Evolutionary conservation across 108 stramenopile species (phyloP).

Genomic region (Asterionellopsis glacialis): DNA sequence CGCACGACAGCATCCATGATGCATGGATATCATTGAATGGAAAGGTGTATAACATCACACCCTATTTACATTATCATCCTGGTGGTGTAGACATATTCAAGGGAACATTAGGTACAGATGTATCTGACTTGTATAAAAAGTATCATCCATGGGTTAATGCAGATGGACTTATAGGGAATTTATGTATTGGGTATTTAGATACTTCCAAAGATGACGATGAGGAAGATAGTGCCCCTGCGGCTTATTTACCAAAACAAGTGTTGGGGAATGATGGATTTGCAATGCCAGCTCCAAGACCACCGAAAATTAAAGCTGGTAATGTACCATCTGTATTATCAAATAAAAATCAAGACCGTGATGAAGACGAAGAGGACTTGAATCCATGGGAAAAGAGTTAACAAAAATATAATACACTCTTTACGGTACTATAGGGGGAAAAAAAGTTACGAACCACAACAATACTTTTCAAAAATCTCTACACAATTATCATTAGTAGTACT

Average conservation of each 20-base stretch:
- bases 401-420: too few relatives aligned
- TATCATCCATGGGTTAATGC: conserved; percentile 88
- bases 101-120: conserved; percentile 71
- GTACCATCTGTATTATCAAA: neutral
- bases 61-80: conserved; percentile 95
- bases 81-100: conserved; percentile 83
- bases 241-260: neutral
- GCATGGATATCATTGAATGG: conserved; percentile 85
- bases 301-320: neutral
- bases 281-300: conserved; percentile 4
- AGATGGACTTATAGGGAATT: conserved; percentile 45
- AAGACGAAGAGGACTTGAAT: neutral
- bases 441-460: too few relatives aligned
- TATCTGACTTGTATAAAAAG: conserved; percentile 85
- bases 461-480: too few relatives aligned
- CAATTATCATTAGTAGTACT: too few relatives aligned
- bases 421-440: too few relatives aligned
- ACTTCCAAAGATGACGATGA: neutral
- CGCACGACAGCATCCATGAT: conserved; percentile 71
- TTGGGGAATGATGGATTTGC: conserved; percentile 6
- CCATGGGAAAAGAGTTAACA: too few relatives aligned
- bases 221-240: neutral
- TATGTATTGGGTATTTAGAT: conserved; percentile 29
- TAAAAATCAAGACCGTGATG: neutral
- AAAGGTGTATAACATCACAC: conserved; percentile 89